These are phyloP conservation scores for Croton laevigatus DNA, from an alignment of 441 rosid species.

Conservation along the genomic window DNA sequence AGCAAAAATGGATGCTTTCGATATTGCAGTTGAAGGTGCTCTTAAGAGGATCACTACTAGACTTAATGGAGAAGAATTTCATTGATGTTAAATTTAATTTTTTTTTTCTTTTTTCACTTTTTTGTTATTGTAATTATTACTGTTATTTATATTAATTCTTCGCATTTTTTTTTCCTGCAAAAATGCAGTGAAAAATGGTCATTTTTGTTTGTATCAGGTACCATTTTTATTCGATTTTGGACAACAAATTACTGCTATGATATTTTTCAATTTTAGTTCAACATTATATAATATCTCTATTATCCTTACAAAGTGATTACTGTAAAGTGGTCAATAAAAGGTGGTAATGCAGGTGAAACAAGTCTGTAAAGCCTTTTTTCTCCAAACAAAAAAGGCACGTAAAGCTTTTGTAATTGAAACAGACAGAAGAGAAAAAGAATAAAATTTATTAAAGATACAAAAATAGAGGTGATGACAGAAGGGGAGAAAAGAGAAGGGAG, in stretches of 20 bases:
- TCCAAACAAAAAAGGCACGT: too few species aligned
- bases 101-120: too few species aligned
- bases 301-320: neutral
- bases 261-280: neutral
- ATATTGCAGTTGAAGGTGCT: conserved; percentile 71
- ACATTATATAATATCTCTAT: neutral
- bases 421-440: conserved; percentile 18
- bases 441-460: conserved; percentile 26
- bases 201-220: conserved; percentile 7
- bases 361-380: too few species aligned
- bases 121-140: conserved; percentile 13
- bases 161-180: neutral
- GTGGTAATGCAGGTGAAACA: neutral
- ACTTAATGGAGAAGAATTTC: conserved; percentile 25
- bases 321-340: neutral
- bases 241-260: neutral
- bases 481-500: conserved; percentile 16
- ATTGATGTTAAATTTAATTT: conserved; percentile 11
- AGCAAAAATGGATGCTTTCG: conserved; percentile 75
- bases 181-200: conserved; percentile 1
- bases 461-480: conserved; percentile 17
- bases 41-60: conserved; percentile 53
- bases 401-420: neutral
- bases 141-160: neutral
- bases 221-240: conserved; percentile 10